Percentiles rank a stretch among this genome's conserved stretches.
These are phyloP conservation scores for Fraxinus nigra DNA, from an alignment of 305 asterid genomes.

Conservation along the genomic window DNA sequence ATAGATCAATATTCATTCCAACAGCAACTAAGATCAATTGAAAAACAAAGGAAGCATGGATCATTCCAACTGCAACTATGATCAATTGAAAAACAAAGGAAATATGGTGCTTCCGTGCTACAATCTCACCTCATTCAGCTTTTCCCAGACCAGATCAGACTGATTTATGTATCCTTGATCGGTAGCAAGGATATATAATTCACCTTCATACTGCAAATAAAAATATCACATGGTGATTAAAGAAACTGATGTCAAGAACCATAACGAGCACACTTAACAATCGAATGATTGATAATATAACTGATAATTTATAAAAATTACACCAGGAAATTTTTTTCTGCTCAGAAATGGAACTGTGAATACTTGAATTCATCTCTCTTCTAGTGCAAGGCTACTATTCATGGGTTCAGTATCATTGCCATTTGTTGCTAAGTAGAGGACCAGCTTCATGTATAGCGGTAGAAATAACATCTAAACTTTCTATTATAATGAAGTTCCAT, in stretches of 20 bases:
- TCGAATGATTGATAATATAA: slow-evolving; percentile 1
- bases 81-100: slow-evolving; percentile 2
- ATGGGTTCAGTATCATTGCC: background rate
- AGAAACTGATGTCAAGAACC: slow-evolving; percentile 17
- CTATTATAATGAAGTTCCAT: background rate
- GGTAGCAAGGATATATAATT: slow-evolving; percentile 81
- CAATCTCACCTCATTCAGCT: slow-evolving; percentile 79
- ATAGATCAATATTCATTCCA: background rate
- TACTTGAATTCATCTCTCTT: background rate
- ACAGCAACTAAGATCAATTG: slow-evolving; percentile 10
- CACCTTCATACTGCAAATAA: slow-evolving; percentile 82
- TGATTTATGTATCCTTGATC: slow-evolving; percentile 88
- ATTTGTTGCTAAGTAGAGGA: background rate
- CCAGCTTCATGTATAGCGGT: background rate
- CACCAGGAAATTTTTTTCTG: background rate
- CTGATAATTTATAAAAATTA: background rate
- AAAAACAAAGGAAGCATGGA: background rate
- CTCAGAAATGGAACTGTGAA: background rate
- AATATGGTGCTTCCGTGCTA: background rate
- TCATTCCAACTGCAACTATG: slow-evolving; percentile 10
- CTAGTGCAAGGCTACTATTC: background rate
- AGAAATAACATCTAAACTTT: background rate
- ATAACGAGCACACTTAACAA: slow-evolving; percentile 11
- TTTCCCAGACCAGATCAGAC: slow-evolving; percentile 97
- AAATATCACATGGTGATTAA: slow-evolving; percentile 31